Evolutionary conservation across 257 asterid species (phyloP).

Genomic region (Eucommia ulmoides): DNA sequence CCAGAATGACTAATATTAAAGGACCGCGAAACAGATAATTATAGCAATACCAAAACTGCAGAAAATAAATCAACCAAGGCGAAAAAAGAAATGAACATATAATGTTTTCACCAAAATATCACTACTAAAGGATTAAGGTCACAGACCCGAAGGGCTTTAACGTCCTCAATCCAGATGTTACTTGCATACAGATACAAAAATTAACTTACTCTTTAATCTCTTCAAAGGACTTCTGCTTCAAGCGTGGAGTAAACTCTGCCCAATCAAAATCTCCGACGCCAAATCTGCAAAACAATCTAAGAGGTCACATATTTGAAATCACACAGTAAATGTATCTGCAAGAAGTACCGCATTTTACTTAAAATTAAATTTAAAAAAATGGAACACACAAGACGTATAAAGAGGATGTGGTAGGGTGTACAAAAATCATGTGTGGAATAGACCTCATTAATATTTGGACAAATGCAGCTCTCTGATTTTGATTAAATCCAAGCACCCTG

Average conservation of each 20-base stretch:
- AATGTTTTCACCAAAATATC: no score
- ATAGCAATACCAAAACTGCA: neutral
- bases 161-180: no score
- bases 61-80: neutral
- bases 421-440: slow-evolving; percentile 9
- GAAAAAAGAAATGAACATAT: neutral
- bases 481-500: slow-evolving; percentile 84
- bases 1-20: no score
- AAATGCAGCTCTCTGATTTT: slow-evolving; percentile 73
- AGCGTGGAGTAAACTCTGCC: slow-evolving; percentile 72
- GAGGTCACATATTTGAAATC: neutral
- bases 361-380: neutral
- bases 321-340: neutral
- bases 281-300: slow-evolving; percentile 33
- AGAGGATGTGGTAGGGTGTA: no score
- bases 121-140: no score
- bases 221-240: slow-evolving; percentile 72
- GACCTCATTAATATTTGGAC: slow-evolving; percentile 92
- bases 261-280: slow-evolving; percentile 82
- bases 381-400: no score
- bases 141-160: no score
- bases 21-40: neutral
- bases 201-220: slow-evolving; percentile 69
- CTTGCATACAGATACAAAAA: no score
- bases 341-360: neutral